Evolutionary conservation across 192 early-diverging fungal species (phyloP), one percentile per base, ranked within the genome.

Genomic region (Thamnidium elegans): DNA sequence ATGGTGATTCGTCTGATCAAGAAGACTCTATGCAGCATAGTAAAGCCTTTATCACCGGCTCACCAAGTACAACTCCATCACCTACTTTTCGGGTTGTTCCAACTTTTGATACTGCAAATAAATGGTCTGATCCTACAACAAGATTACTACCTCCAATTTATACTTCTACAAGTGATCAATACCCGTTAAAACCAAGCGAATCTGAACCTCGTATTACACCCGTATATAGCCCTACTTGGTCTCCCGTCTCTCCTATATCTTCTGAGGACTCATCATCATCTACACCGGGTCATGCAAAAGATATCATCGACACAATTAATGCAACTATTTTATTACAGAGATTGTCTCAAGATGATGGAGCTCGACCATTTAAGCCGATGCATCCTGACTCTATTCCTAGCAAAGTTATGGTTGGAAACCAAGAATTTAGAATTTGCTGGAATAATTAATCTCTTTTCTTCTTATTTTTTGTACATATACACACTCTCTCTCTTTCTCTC

Each of bases 341-440:
- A 11, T 69, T 81, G 58, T 81, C 79, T 2, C 79, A 81, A 55
- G 79, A 81, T 55, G 76, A 81, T 55, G 79, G 79, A 3, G 59
- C 61, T 17, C 65, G 79, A 3, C 79, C 79, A 14, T 66, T 71
- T 36, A 55, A 53, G 14, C 70, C 70, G 1, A 56, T 66, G 63
- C 45, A 39, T 23, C 44, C 48, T 14, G 23, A 55, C 50, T 23
- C 55, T n/a, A 47, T 71, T 21, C 70, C 70, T 4, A 71, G 58
- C 44, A 46, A 42, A 31, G 62, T 71, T 7, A 36, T 71, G 21
- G 64, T 71, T 13, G 62, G 55, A n/a, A 50, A 70, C 45, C 63
- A 70, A 50, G 63, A 63, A 50, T 65, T 56, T 48, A 36, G 51
- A 17, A 60, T 68, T 36, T 58, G 50, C 19, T 68, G 66, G 58